Percentiles rank a stretch among this genome's conserved stretches.
Evolutionary conservation across 768 basidiomycete genomes (phyloP).

Genomic region (Pleurotus salmoneostramineus): DNA sequence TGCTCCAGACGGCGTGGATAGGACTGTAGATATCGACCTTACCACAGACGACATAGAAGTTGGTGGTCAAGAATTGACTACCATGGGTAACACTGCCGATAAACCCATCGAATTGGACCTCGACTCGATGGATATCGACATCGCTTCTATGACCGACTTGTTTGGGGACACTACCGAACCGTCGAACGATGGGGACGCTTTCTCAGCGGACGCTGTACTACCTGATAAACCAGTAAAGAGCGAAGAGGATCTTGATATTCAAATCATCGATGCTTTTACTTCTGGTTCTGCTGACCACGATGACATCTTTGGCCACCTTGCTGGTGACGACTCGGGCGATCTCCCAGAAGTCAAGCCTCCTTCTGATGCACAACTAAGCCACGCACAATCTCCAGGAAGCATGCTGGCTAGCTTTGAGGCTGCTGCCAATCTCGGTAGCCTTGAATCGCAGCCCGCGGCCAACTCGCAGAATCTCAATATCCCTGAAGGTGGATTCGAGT

Average conservation of each 20-base stretch:
- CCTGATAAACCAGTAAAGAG: constrained; percentile 16
- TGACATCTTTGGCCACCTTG: constrained; percentile 30
- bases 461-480: constrained; percentile 15
- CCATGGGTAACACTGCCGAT: constrained; percentile 65
- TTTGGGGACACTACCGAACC: constrained; percentile 47
- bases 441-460: constrained; percentile 13
- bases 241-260: constrained; percentile 21
- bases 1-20: constrained; percentile 25
- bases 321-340: constrained; percentile 15
- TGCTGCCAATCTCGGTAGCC: constrained; percentile 19
- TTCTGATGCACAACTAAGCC: not conserved
- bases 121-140: constrained; percentile 64
- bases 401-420: constrained; percentile 42
- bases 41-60: constrained; percentile 26
- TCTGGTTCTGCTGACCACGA: constrained; percentile 7
- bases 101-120: constrained; percentile 81
- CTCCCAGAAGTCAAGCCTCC: not conserved
- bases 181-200: constrained; percentile 34
- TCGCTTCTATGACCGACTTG: constrained; percentile 46
- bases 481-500: constrained; percentile 37
- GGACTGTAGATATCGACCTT: constrained; percentile 56
- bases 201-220: constrained; percentile 39
- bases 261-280: constrained; percentile 29
- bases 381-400: constrained; percentile 33
- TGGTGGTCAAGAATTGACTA: constrained; percentile 22